Conservation (phyloP, 805 yeast genomes). For the Ogataea nakhonphanomensis region DNA sequence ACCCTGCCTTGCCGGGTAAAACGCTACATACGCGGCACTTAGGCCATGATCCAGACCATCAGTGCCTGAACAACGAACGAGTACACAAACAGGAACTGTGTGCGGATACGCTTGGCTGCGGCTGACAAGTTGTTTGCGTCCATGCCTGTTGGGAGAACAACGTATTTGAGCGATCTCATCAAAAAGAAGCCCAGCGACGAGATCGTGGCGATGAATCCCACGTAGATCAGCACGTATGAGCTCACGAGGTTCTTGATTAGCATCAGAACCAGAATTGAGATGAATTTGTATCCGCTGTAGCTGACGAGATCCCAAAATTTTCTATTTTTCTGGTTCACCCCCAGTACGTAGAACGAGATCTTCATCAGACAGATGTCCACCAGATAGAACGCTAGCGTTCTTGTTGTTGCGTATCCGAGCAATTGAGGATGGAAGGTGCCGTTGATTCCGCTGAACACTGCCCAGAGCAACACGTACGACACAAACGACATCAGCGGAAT, state of each 20-base stretch:
- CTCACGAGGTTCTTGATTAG: slow-evolving; percentile 43
- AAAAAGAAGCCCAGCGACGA: slow-evolving; percentile 62
- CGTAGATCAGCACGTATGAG: slow-evolving; percentile 37
- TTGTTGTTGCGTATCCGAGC: slow-evolving; percentile 81
- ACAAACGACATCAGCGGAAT: slow-evolving; percentile 92
- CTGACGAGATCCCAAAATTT: slow-evolving; percentile 76
- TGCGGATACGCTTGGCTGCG: slow-evolving; percentile 71
- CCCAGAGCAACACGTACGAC: slow-evolving; percentile 82
- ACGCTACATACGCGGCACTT: neutral
- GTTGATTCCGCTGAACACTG: slow-evolving; percentile 76
- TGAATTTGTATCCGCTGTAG: slow-evolving; percentile 92
- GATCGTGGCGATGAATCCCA: slow-evolving; percentile 41
- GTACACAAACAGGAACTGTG: slow-evolving; percentile 83
- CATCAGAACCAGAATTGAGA: slow-evolving; percentile 64
- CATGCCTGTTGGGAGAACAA: slow-evolving; percentile 60
- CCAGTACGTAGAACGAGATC: slow-evolving; percentile 77
- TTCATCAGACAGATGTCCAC: slow-evolving; percentile 74
- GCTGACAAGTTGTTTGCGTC: slow-evolving; percentile 58
- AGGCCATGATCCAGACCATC: slow-evolving; percentile 67
- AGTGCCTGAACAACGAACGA: slow-evolving; percentile 77
- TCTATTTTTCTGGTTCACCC: slow-evolving; percentile 53
- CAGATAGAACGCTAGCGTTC: slow-evolving; percentile 77
- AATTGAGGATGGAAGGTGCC: slow-evolving; percentile 93
- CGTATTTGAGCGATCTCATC: slow-evolving; percentile 65
- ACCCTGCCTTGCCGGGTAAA: slow-evolving; percentile 12